Evolutionary conservation across 768 basidiomycete species (phyloP).

Genomic region (Phaeotremella fagi): DNA sequence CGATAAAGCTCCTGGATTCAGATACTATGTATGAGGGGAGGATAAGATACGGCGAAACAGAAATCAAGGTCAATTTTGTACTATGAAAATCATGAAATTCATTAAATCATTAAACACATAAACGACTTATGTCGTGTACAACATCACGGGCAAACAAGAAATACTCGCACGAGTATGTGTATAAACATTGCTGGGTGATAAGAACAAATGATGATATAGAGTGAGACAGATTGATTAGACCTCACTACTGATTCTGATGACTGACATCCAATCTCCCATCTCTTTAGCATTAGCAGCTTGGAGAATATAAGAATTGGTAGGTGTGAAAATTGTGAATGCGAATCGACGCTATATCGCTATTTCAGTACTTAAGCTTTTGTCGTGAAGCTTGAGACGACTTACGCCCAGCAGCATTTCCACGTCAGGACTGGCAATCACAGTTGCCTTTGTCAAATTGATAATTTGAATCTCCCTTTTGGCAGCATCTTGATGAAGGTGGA

Average conservation of each 20-base stretch:
- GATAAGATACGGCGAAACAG: too few relatives aligned
- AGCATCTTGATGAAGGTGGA: conserved; percentile 78
- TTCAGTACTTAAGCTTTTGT: too few relatives aligned
- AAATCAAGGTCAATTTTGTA: too few relatives aligned
- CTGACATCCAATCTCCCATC: conserved; percentile 70
- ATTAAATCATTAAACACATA: too few relatives aligned
- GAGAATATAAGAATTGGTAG: conserved; percentile 85
- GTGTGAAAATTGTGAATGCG: conserved; percentile 85
- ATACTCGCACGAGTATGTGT: too few relatives aligned
- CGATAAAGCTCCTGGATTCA: background rate
- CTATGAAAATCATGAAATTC: too few relatives aligned
- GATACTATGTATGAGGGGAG: background rate
- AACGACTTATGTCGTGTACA: too few relatives aligned
- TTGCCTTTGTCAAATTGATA: conserved; percentile 76
- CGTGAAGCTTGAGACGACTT: too few relatives aligned
- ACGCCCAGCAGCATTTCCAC: conserved; percentile 85
- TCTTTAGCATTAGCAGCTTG: conserved; percentile 78
- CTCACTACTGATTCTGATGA: conserved; percentile 22
- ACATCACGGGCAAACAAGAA: too few relatives aligned
- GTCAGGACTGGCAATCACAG: conserved; percentile 76
- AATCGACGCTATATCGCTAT: conserved; percentile 70
- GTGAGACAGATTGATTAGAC: too few relatives aligned
- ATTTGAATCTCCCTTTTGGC: conserved; percentile 70
- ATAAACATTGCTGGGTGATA: too few relatives aligned
- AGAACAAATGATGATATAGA: too few relatives aligned